These are phyloP conservation scores for Hymenoscyphus salicellus DNA, from an alignment of 2,329 filamentous ascomycete species.

Conservation along the genomic window DNA sequence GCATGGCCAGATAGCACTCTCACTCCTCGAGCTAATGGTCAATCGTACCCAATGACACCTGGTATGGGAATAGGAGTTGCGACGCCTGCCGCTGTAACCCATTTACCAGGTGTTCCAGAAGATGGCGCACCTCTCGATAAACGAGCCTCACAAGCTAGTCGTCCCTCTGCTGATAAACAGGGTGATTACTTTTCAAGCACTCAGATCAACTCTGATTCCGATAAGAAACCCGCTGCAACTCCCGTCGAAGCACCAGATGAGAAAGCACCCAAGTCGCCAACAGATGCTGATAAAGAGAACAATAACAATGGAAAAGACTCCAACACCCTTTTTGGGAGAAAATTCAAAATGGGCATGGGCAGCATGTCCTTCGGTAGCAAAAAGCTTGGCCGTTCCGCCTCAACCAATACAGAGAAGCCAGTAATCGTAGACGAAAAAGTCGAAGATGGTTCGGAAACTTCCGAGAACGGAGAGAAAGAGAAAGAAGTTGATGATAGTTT, in stretches of 20 bases:
- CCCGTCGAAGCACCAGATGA: slow-evolving; percentile 43
- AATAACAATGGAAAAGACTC: slow-evolving; percentile 52
- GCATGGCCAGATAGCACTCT: slow-evolving; percentile 45
- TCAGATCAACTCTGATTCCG: slow-evolving; percentile 47
- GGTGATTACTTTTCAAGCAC: slow-evolving; percentile 76
- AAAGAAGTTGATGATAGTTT: slow-evolving; percentile 75
- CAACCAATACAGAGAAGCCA: slow-evolving; percentile 67
- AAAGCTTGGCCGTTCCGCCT: slow-evolving; percentile 71
- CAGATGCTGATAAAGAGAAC: slow-evolving; percentile 50
- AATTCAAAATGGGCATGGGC: slow-evolving; percentile 64
- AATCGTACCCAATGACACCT: slow-evolving; percentile 64
- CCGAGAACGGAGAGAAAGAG: slow-evolving; percentile 56
- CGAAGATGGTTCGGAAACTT: slow-evolving; percentile 56
- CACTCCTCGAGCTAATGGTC: slow-evolving; percentile 64
- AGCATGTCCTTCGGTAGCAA: slow-evolving; percentile 76
- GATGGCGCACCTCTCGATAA: slow-evolving; percentile 53
- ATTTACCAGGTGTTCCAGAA: slow-evolving; percentile 49
- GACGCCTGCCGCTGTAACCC: slow-evolving; percentile 52
- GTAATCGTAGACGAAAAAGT: slow-evolving; percentile 72
- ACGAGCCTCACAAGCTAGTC: slow-evolving; percentile 53
- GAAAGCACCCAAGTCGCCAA: slow-evolving; percentile 47
- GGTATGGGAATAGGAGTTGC: slow-evolving; percentile 76
- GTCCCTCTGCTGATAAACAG: slow-evolving; percentile 57
- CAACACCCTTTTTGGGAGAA: slow-evolving; percentile 72
- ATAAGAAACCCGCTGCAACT: slow-evolving; percentile 45